Evolutionary conservation across 257 asterid species (phyloP), one percentile per base, ranked within the genome.

Genomic region (Cordia subcordata): DNA sequence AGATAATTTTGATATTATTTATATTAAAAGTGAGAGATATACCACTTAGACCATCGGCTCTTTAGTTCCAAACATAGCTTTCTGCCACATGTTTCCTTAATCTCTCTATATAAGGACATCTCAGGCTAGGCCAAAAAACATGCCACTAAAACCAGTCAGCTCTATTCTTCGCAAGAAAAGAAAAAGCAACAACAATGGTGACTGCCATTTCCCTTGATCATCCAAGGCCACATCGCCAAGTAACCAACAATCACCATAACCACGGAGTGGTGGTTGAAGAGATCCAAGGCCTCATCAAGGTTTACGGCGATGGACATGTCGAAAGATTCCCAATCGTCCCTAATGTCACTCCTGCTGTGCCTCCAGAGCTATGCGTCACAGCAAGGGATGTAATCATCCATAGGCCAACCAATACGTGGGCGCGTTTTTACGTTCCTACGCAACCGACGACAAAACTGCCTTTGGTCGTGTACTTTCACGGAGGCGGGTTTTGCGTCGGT

Each of bases 401-500:
- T 66, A 77, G 53, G 49, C 69, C 35, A 66, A 60, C 94, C 57
- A 81, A 83, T 60, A 17, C 81, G 42, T 88, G 94, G 94, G 92
- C 86, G n/a, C 95, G 98, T 66, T 51, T 71, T 50, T 91, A 88
- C 40, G 60, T 77, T 68, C 98, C 96, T 13, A 79, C 49, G 61
- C 44, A 64, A 37, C 68, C 40, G 0, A 65, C 63, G 16, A n/a
- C n/a, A n/a, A 75, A 68, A 58, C 76, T 77, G 23, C 90, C 95
- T 15, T 32, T 91, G 21, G 52, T 91, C 0, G 66, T 85, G 3
- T 91, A 88, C 73, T 91, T 85, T 57, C 96, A 85, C 63, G 96
- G 96, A 1, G 96, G 96, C 61, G 96, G 95, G 33, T 87, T 90
- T 61, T 90, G 98, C 51, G 94, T 87, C 8, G 98, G 95, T 13